A percentile compares a stretch with the other conserved stretches of the same genome.
phyloP scores from a whole-genome alignment of 768 basidiomycete genomes.

The Leccinellum rugosiceps region DNA sequence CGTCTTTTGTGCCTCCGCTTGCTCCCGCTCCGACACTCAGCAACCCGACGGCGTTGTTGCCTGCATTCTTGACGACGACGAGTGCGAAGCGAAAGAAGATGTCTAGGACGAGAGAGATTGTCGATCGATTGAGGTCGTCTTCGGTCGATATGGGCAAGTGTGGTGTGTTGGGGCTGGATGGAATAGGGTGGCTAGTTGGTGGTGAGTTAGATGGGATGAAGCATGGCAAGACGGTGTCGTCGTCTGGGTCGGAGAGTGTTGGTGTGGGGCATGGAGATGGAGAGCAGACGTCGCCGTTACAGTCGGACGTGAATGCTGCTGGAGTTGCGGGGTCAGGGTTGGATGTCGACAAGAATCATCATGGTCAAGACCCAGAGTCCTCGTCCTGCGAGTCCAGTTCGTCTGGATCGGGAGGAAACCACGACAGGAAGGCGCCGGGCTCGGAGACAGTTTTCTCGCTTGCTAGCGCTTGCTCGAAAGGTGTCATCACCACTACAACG shows the following conservation, averaged over 20 bases:
- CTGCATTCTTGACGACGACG: conserved; percentile 23
- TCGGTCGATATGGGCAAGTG: conserved; percentile 23
- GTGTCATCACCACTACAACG: background rate
- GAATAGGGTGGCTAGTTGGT: conserved; percentile 17
- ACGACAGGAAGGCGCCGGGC: background rate
- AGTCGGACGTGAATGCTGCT: background rate
- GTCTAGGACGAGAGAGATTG: conserved; percentile 30
- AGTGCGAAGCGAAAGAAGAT: conserved; percentile 22
- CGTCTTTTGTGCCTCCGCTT: background rate
- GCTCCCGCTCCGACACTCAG: background rate
- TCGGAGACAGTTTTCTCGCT: background rate
- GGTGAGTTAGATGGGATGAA: conserved; percentile 6
- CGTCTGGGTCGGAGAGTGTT: conserved; percentile 3
- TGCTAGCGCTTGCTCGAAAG: background rate
- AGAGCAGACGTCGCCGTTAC: background rate
- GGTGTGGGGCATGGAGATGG: background rate
- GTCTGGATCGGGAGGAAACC: conserved; percentile 1
- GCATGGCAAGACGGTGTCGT: background rate
- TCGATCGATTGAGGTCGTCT: conserved; percentile 25
- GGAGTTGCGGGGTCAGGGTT: background rate
- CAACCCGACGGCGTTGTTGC: conserved; percentile 18
- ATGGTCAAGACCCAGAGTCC: background rate
- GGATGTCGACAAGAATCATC: conserved; percentile 1
- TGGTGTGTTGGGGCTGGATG: background rate
- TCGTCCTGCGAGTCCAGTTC: background rate